Percentiles rank a stretch among this genome's conserved stretches.
Evolutionary conservation across 768 basidiomycete species (phyloP).

Genomic region (Amanita thiersii): DNA sequence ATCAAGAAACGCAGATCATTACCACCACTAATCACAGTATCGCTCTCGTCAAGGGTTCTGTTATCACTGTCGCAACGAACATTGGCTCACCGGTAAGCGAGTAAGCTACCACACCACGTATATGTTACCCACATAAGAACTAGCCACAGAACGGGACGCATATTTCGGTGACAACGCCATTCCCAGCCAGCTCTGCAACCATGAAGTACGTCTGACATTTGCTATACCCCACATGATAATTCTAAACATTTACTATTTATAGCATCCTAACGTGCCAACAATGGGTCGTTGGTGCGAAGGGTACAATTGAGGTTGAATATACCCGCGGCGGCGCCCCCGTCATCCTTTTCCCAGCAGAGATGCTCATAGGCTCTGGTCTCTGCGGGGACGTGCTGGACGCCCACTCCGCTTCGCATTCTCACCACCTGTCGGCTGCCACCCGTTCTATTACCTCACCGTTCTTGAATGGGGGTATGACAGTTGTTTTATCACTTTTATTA

Average conservation of each 20-base stretch:
- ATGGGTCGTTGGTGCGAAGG: slow-evolving; percentile 60
- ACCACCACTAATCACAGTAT: slow-evolving; percentile 41
- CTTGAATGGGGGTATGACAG: too few species aligned
- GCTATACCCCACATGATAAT: neutral
- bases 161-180: slow-evolving; percentile 53
- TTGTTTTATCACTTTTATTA: too few species aligned
- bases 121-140: neutral
- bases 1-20: slow-evolving; percentile 43
- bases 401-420: neutral
- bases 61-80: slow-evolving; percentile 59
- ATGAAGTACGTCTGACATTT: slow-evolving; percentile 40
- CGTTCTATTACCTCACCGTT: too few species aligned
- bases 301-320: slow-evolving; percentile 56
- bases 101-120: neutral
- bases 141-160: slow-evolving; percentile 50
- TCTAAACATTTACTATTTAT: neutral
- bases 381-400: slow-evolving; percentile 18
- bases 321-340: slow-evolving; percentile 52
- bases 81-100: slow-evolving; percentile 61
- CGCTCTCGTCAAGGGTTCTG: slow-evolving; percentile 57
- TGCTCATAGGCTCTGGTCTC: slow-evolving; percentile 28
- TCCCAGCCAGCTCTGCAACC: slow-evolving; percentile 34
- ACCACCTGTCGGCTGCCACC: neutral
- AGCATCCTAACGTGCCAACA: slow-evolving; percentile 62
- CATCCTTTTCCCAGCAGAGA: slow-evolving; percentile 39